A percentile compares a stretch with the other conserved stretches of the same genome.
Conservation (phyloP, 2,329 filamentous ascomycete genomes). For the Xylariaceae sp. region DNA sequence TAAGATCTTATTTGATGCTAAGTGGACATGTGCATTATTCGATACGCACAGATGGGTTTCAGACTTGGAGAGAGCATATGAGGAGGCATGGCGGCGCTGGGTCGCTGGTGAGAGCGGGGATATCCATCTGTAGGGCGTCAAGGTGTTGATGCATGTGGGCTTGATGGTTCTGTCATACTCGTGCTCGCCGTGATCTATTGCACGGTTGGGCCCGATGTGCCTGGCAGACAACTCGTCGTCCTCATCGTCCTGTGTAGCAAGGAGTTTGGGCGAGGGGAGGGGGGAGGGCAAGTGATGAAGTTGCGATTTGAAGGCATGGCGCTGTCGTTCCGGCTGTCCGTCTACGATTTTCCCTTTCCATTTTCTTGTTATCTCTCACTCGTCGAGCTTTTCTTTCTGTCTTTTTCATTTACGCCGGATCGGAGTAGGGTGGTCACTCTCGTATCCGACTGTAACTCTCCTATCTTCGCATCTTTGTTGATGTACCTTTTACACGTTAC, state of each 20-base stretch:
- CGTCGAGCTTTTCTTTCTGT: neutral
- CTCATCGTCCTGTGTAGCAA: neutral
- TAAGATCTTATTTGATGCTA: conserved; percentile 72
- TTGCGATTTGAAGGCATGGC: neutral
- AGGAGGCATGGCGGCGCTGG: conserved; percentile 84
- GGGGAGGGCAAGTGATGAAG: neutral
- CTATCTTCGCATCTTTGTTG: conserved; percentile 3
- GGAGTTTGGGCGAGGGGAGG: neutral
- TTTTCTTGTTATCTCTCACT: neutral
- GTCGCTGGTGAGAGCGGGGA: conserved; percentile 82
- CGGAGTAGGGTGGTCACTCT: conserved; percentile 3
- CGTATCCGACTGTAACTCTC: conserved; percentile 2
- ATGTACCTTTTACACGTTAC: conserved; percentile 9
- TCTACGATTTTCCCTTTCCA: neutral
- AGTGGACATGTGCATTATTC: conserved; percentile 84
- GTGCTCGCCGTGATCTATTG: neutral
- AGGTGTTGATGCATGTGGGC: neutral
- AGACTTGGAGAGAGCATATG: conserved; percentile 84
- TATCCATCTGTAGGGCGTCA: conserved; percentile 61
- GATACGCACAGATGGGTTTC: conserved; percentile 86
- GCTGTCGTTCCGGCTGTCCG: neutral
- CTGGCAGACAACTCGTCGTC: neutral
- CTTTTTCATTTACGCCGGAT: neutral
- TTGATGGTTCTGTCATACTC: conserved; percentile 2
- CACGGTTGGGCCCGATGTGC: neutral